Evolutionary conservation across 2,329 filamentous ascomycete species (phyloP).

Genomic region (Penicillium sp.): DNA sequence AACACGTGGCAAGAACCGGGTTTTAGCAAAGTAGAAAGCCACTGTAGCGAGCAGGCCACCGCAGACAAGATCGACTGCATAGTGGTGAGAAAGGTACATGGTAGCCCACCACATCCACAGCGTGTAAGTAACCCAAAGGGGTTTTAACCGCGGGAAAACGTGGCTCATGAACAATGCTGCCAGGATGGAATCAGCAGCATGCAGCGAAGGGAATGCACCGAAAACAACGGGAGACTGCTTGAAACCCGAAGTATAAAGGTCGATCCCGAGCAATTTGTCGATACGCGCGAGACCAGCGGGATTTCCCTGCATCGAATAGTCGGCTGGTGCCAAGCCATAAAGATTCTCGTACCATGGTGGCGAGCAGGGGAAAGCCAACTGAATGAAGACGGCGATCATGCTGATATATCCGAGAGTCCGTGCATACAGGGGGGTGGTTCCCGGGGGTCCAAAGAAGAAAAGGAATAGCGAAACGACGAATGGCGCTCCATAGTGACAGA

Average conservation of each 20-base stretch:
- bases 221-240: slow-evolving; percentile 88
- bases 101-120: slow-evolving; percentile 98
- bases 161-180: slow-evolving; percentile 92
- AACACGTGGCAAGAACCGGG: slow-evolving; percentile 75
- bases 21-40: slow-evolving; percentile 78
- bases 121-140: slow-evolving; percentile 78
- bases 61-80: slow-evolving; percentile 87
- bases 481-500: slow-evolving; percentile 85
- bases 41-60: slow-evolving; percentile 75
- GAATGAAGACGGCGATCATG: slow-evolving; percentile 80
- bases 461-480: slow-evolving; percentile 74
- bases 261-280: slow-evolving; percentile 83
- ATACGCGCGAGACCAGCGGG: slow-evolving; percentile 86
- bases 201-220: slow-evolving; percentile 89
- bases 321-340: slow-evolving; percentile 84
- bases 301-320: slow-evolving; percentile 86
- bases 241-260: slow-evolving; percentile 91
- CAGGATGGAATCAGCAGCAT: slow-evolving; percentile 83
- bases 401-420: slow-evolving; percentile 91
- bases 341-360: slow-evolving; percentile 96
- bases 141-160: slow-evolving; percentile 79
- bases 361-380: slow-evolving; percentile 88
- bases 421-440: slow-evolving; percentile 79
- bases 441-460: slow-evolving; percentile 86
- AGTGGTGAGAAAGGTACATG: slow-evolving; percentile 97